Evolutionary conservation across 2,329 filamentous ascomycete species (phyloP), one percentile per base, ranked within the genome.

Genomic region (Fusarium burgessii): DNA sequence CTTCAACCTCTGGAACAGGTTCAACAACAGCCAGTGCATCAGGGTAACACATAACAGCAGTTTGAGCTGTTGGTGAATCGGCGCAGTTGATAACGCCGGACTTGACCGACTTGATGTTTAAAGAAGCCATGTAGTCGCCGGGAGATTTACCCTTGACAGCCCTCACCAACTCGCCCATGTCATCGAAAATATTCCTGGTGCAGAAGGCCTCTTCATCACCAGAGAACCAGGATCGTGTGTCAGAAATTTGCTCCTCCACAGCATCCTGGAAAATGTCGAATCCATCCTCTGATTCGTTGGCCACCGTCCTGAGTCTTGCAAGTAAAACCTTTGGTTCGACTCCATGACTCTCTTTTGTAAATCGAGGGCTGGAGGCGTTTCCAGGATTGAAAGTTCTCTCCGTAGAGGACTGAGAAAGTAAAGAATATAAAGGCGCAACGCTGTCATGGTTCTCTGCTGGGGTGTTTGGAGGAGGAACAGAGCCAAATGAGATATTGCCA

Each of bases 201-300:
- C 10, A 14, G 17, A 13, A n/a, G 18, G 12, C 9, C 36, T 5
- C n/a, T 5, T 6, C 17, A 25, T 2, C 20, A 3, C 6, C 3
- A n/a, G 36, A 5, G 14, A 13, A 25, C 13, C 4, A 3, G 6
- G 20, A 38, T 20, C 7, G 14, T 13, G 23, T 9, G 7, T 2
- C 20, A 25, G 17, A n/a, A 25, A 29, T 6, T 18, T 0, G 6
- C 7, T 3, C 27, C 6, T 33, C 27, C 1, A 25, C 38, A 46
- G 2, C 29, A 15, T 4, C 6, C n/a, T 35, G 12, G 8, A 18
- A 6, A 13, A 20, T 32, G 5, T 4, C 15, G 5, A 15, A 13
- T 6, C 12, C n/a, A 11, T 23, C n/a, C 15, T 45, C 36, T n/a
- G 17, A 38, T 3, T 14, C 25, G 5, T 38, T 51, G 9, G 27